These are phyloP conservation scores for Mycena venus DNA, from an alignment of 768 basidiomycete genomes.

Conservation along the genomic window DNA sequence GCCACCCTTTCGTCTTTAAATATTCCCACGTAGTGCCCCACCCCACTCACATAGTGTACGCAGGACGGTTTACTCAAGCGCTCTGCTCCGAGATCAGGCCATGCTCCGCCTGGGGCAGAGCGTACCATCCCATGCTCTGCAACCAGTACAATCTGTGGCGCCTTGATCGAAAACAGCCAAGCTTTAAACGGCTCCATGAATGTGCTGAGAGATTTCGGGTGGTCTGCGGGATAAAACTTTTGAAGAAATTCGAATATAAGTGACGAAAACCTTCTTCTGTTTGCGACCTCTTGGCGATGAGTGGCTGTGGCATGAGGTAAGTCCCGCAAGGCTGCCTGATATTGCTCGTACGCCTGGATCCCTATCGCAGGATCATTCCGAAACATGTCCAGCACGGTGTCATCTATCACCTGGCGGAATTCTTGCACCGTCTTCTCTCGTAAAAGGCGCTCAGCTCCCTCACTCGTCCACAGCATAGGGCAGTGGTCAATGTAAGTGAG, in stretches of 20 bases:
- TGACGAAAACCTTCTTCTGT: background rate
- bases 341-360: background rate
- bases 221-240: background rate
- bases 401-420: background rate
- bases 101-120: background rate
- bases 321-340: background rate
- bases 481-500: constrained; percentile 27
- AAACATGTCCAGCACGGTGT: background rate
- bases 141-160: background rate
- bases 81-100: constrained; percentile 18
- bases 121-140: constrained; percentile 3
- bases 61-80: background rate
- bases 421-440: background rate
- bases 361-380: background rate
- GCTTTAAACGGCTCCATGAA: background rate
- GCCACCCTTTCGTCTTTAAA: background rate
- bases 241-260: constrained; percentile 8
- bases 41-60: background rate
- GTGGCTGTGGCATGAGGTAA: background rate
- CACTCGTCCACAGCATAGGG: background rate
- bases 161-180: constrained; percentile 12
- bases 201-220: background rate
- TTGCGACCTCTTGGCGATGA: background rate
- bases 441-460: background rate
- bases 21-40: constrained; percentile 18